Conservation (phyloP, 2,329 filamentous ascomycete species). For the Colletotrichum magnum region DNA sequence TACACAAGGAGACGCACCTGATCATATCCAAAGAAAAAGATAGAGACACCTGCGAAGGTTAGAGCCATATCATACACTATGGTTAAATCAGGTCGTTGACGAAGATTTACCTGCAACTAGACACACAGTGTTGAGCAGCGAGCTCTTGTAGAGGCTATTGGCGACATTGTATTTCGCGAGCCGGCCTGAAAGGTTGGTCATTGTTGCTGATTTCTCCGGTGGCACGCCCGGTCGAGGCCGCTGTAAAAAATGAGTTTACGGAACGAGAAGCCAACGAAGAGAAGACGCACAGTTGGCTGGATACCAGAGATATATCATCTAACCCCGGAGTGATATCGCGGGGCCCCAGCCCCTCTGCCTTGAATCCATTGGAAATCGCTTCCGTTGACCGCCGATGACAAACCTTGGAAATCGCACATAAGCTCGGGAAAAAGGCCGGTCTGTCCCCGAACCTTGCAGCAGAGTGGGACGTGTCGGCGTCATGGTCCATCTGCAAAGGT, state of each 20-base stretch:
- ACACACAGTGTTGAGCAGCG: conserved; percentile 73
- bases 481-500: conserved; percentile 1
- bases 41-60: conserved; percentile 71
- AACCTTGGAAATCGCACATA: neutral
- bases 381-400: too few relatives aligned
- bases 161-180: conserved; percentile 53
- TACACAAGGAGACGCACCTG: neutral
- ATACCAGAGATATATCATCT: too few relatives aligned
- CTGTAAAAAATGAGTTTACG: too few relatives aligned
- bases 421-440: conserved; percentile 16
- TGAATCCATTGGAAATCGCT: too few relatives aligned
- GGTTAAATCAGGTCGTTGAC: too few relatives aligned
- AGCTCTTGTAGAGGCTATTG: conserved; percentile 67
- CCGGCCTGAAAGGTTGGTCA: conserved; percentile 9
- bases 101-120: conserved; percentile 44
- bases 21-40: conserved; percentile 75
- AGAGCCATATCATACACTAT: too few relatives aligned
- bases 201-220: neutral
- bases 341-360: too few relatives aligned
- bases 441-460: conserved; percentile 25
- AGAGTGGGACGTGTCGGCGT: neutral
- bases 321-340: too few relatives aligned
- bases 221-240: too few relatives aligned
- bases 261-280: too few relatives aligned
- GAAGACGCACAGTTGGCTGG: too few relatives aligned